Evolutionary conservation across 1,139 yeast genomes (phyloP), one percentile per base, ranked within the genome.

Genomic region (Taphrina sp.): DNA sequence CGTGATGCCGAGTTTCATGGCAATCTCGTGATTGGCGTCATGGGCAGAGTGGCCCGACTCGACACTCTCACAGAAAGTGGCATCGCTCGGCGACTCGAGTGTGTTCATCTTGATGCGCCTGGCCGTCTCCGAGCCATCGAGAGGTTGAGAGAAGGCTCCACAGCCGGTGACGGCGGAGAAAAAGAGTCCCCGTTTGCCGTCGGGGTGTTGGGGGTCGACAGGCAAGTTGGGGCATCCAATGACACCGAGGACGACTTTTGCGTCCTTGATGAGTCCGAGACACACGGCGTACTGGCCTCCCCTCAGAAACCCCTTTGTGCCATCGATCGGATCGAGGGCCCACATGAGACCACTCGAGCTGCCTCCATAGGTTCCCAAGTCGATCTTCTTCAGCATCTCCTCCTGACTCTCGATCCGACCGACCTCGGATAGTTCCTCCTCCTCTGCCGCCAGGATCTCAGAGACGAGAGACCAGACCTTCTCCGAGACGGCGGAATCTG

Each of bases 301-400:
- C 67, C 99, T 77, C 58, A 92, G 74, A 67, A 92, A 92, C 0
- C 99, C 99, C 68, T 90, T 90, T 19, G 99, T 92, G 14, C 99
- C 99, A 67, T 92, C 99, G 61, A 92, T 90, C 31, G 99, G 99
- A 67, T 92, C 99, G 65, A 92, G 73, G 0, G 97, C 95, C 99
- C 99, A 92, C 69, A 86, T 57, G 35, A 57, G 38, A 29, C 59
- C 59, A 7, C 37, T 26, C 4, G 39, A 22, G 8, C 57, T 45
- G 5, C 59, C 59, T 20, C 24, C 49, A 28, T 45, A 57, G 20
- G 42, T 31, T 12, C 97, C 97, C 60, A 75, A 72, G 68, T 90
- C 96, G 61, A 92, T 86, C 39, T 84, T 76, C 8, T 78, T 74
- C 61, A 78, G 77, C 60, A 90, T 76, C 31, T 79, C 76, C 0